Evolutionary conservation across 2,329 filamentous ascomycete genomes (phyloP).

Genomic region (Microdochium bolleyi): DNA sequence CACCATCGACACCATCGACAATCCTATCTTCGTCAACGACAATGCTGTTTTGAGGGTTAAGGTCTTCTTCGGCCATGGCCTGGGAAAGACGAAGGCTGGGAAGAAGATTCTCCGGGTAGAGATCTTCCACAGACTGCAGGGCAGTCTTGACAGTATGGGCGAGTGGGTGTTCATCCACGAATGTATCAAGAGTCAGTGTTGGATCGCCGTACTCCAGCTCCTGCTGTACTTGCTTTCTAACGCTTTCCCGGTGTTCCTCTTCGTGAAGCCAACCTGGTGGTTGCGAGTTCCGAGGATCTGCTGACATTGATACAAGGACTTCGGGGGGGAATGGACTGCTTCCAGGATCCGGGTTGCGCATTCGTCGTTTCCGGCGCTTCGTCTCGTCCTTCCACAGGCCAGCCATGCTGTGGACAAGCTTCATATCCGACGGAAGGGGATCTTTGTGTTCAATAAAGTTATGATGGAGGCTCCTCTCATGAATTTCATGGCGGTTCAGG

Average conservation of each 20-base stretch:
- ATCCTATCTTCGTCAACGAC: conserved; percentile 60
- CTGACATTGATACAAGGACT: conserved; percentile 81
- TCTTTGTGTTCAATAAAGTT: conserved; percentile 70
- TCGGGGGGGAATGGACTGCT: conserved; percentile 76
- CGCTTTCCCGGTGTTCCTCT: conserved; percentile 64
- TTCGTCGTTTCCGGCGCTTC: conserved; percentile 63
- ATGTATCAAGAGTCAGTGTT: conserved; percentile 53
- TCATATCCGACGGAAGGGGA: conserved; percentile 59
- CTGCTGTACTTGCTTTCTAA: conserved; percentile 53
- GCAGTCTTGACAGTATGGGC: conserved; percentile 63
- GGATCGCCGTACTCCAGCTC: conserved; percentile 47
- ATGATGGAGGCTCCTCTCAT: conserved; percentile 74
- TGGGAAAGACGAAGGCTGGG: conserved; percentile 34
- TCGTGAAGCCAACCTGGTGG: conserved; percentile 91
- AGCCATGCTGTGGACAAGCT: conserved; percentile 89
- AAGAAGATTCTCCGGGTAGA: conserved; percentile 63
- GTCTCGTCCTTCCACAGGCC: conserved; percentile 89
- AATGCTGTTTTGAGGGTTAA: conserved; percentile 33
- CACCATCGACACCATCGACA: conserved; percentile 33
- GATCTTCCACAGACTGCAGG: conserved; percentile 77
- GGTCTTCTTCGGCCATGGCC: conserved; percentile 16
- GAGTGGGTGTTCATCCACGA: conserved; percentile 45
- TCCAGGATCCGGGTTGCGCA: conserved; percentile 54
- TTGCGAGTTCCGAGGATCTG: conserved; percentile 63
- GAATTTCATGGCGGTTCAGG: conserved; percentile 68